phyloP scores from a whole-genome alignment of 805 yeast species.

The Pichia scutulata region DNA sequence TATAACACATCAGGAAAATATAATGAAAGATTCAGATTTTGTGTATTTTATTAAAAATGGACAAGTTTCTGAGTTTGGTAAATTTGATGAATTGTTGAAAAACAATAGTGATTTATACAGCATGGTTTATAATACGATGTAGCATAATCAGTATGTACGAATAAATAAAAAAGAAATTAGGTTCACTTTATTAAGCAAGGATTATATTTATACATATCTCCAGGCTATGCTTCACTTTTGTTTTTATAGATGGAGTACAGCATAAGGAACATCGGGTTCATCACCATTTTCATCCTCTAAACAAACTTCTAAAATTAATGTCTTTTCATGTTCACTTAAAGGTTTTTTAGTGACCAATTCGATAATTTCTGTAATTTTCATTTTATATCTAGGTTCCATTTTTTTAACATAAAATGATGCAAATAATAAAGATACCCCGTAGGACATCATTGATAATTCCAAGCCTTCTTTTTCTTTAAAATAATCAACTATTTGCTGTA shows the following conservation, averaged over 20 bases:
- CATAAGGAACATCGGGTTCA: slow-evolving; percentile 91
- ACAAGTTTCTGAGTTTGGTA: slow-evolving; percentile 38
- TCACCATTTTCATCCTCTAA: slow-evolving; percentile 90
- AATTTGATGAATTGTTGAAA: slow-evolving; percentile 11
- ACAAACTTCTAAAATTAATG: slow-evolving; percentile 81
- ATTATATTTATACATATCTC: no score
- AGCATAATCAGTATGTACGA: background rate
- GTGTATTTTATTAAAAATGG: slow-evolving; percentile 46
- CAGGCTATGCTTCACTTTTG: no score
- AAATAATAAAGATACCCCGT: slow-evolving; percentile 81
- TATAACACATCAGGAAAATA: slow-evolving; percentile 65
- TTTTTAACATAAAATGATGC: slow-evolving; percentile 94
- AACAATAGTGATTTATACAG: slow-evolving; percentile 9
- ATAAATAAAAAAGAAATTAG: no score
- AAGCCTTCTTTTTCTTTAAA: slow-evolving; percentile 80
- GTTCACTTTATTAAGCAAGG: background rate
- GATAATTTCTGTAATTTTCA: slow-evolving; percentile 68
- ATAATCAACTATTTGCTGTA: slow-evolving; percentile 25
- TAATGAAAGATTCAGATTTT: slow-evolving; percentile 53
- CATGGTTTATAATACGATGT: slow-evolving; percentile 1
- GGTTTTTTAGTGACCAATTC: slow-evolving; percentile 83
- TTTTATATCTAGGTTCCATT: slow-evolving; percentile 61
- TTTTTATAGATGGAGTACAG: slow-evolving; percentile 47
- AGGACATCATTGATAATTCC: slow-evolving; percentile 83
- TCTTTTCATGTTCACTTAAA: slow-evolving; percentile 62